phyloP scores from a whole-genome alignment of 2,329 filamentous ascomycete genomes.

The Sclerotinia borealis region DNA sequence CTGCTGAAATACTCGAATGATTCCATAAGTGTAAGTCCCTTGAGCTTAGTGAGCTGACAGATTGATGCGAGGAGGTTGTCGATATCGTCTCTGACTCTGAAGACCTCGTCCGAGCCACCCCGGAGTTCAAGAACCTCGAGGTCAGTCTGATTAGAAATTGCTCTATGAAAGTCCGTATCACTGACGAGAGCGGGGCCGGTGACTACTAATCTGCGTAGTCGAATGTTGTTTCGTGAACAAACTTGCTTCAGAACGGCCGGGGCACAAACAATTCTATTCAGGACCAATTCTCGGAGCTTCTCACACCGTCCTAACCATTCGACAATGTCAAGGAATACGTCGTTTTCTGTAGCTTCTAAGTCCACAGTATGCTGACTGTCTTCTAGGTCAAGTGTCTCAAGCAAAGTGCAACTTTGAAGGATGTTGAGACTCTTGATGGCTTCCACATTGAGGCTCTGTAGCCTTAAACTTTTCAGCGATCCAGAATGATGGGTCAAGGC shows the following conservation, averaged over 20 bases:
- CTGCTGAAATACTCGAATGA: slow-evolving; percentile 46
- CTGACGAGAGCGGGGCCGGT: slow-evolving; percentile 43
- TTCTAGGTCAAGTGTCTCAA: slow-evolving; percentile 43
- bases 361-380: slow-evolving; percentile 39
- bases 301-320: slow-evolving; percentile 51
- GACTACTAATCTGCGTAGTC: slow-evolving; percentile 43
- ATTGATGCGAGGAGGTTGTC: slow-evolving; percentile 46
- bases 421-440: slow-evolving; percentile 43
- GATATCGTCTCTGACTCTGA: slow-evolving; percentile 38
- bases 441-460: slow-evolving; percentile 42
- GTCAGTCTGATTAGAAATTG: slow-evolving; percentile 43
- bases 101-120: slow-evolving; percentile 42
- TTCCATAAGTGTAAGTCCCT: slow-evolving; percentile 46
- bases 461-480: slow-evolving; percentile 48
- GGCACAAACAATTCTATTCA: slow-evolving; percentile 46
- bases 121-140: slow-evolving; percentile 42
- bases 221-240: slow-evolving; percentile 40
- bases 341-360: slow-evolving; percentile 46
- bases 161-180: slow-evolving; percentile 46
- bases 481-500: slow-evolving; percentile 46
- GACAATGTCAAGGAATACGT: slow-evolving; percentile 45
- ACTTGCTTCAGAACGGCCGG: slow-evolving; percentile 47
- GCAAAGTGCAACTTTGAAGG: slow-evolving; percentile 42
- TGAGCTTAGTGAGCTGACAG: slow-evolving; percentile 45
- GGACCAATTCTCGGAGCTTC: slow-evolving; percentile 42